Evolutionary conservation across 2,329 filamentous ascomycete species (phyloP).

Genomic region (Diplodia mutila): DNA sequence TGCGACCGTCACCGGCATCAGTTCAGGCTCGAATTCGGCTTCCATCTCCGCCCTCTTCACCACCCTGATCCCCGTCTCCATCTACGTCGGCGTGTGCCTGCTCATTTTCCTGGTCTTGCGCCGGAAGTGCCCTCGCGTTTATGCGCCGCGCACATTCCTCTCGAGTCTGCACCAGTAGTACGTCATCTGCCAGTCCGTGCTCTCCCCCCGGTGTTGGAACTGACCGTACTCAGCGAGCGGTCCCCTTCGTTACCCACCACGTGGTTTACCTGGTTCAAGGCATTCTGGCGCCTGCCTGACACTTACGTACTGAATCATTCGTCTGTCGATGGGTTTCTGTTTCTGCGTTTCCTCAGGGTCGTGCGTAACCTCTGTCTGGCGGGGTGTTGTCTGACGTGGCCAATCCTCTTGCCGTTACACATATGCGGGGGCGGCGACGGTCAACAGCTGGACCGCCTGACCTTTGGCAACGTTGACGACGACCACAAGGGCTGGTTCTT

Average conservation of each 20-base stretch:
- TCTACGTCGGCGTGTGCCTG: constrained; percentile 55
- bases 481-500: constrained; percentile 68
- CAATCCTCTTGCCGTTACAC: constrained; percentile 86
- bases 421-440: constrained; percentile 72
- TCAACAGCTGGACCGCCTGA: constrained; percentile 73
- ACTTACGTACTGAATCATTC: constrained; percentile 85
- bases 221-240: neutral
- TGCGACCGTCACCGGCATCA: constrained; percentile 44
- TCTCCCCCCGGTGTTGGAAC: constrained; percentile 32
- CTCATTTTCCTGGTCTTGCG: constrained; percentile 58
- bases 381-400: constrained; percentile 83
- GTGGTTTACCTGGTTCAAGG: constrained; percentile 46
- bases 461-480: constrained; percentile 74
- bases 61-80: constrained; percentile 59
- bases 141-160: constrained; percentile 54
- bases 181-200: neutral
- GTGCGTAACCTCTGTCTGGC: constrained; percentile 78
- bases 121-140: constrained; percentile 56
- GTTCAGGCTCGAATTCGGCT: constrained; percentile 35
- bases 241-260: neutral
- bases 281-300: constrained; percentile 64
- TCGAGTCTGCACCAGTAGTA: constrained; percentile 16
- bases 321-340: constrained; percentile 88
- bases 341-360: constrained; percentile 84
- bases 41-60: constrained; percentile 50